Conservation (phyloP, 129 eudicot species). For the Rutidosis leptorrhynchoides region DNA sequence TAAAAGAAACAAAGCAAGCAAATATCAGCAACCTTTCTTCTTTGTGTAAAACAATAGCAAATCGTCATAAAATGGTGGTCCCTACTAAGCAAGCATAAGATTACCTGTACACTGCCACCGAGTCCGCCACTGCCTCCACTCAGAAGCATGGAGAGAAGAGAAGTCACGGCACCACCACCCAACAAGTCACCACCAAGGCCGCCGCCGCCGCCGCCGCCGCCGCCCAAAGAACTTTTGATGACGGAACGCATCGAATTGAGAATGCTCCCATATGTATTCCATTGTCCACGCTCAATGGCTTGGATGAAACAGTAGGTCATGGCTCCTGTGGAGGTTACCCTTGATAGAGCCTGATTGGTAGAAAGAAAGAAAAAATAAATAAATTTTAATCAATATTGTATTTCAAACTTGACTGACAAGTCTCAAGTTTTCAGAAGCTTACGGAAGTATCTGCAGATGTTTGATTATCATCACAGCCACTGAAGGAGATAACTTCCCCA, state of each 20-base stretch:
- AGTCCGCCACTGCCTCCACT: conserved; percentile 70
- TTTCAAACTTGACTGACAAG: conserved; percentile 17
- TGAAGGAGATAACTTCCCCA: conserved; percentile 57
- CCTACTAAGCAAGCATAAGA: too few species aligned
- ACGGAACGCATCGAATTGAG: conserved; percentile 43
- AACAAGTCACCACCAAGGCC: conserved; percentile 11
- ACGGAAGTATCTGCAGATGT: conserved; percentile 54
- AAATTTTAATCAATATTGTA: too few species aligned
- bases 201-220: too few species aligned
- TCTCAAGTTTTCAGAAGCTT: conserved; percentile 20
- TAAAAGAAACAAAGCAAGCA: conserved; percentile 5
- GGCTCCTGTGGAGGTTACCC: conserved; percentile 47
- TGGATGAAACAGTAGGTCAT: conserved; percentile 57
- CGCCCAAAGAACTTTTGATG: conserved; percentile 33
- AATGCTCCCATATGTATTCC: conserved; percentile 46
- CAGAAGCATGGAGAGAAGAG: conserved; percentile 73
- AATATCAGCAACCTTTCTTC: too few species aligned
- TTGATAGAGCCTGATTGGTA: conserved; percentile 63
- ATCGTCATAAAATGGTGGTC: too few species aligned
- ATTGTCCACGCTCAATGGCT: conserved; percentile 45
- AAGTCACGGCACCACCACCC: conserved; percentile 58
- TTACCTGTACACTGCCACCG: conserved; percentile 24
- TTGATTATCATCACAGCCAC: conserved; percentile 71
- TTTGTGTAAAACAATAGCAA: too few species aligned
- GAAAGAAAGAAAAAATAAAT: too few species aligned